Base-by-base conservation (phyloP, 2,329 filamentous ascomycete genomes). In the Colletotrichum sp. region DNA sequence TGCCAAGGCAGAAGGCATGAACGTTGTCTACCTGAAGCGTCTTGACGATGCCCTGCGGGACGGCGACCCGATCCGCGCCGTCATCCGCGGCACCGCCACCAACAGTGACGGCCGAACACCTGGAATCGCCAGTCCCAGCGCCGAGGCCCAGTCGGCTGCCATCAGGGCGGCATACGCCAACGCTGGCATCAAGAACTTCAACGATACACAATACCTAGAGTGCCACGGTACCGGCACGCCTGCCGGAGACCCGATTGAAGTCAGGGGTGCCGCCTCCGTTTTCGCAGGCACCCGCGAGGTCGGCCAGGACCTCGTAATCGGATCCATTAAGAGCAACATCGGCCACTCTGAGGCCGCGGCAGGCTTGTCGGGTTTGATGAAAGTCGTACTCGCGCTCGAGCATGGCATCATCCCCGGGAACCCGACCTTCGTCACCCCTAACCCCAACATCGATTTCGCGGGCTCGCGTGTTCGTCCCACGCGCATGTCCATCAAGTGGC, bases 1-100 rank as follows among this genome's bases (percentile, higher is more conserved):
- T 72, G 84, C 82, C 7, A 82, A 86, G 18, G 87, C 85, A 1
- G 88, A 90, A 74, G 88, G 86, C 2, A 80, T 85, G 15, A 85
- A 80, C 4, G 80, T 82, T 18, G 73, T 90, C 12, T 76, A 87
- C 7, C 69, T 90, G 2, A 89, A 90, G 79, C 82, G 82, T 1
- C 78, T 89, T 0, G 80, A 82, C 5, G 83, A 86, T 70, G 88
- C 88, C 3, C 70, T 89, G 5, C 77, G 79, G 6, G 87, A 86
- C 43, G 82, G 84, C 7, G 86, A 89, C 77, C 82, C 82, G 0
- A 82, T 85, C 55, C 79, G 34, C 34, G 34, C 34, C 34, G 34
- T 39, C 34, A 39, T 39, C 34, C 34, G 34, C 34, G 34, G 78
- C 7, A 83, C 81, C 5, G 79, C 78, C 2, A 34, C 69, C 30